Evolutionary conservation across 2,329 filamentous ascomycete species (phyloP).

Genomic region (Fusarium nygamai): DNA sequence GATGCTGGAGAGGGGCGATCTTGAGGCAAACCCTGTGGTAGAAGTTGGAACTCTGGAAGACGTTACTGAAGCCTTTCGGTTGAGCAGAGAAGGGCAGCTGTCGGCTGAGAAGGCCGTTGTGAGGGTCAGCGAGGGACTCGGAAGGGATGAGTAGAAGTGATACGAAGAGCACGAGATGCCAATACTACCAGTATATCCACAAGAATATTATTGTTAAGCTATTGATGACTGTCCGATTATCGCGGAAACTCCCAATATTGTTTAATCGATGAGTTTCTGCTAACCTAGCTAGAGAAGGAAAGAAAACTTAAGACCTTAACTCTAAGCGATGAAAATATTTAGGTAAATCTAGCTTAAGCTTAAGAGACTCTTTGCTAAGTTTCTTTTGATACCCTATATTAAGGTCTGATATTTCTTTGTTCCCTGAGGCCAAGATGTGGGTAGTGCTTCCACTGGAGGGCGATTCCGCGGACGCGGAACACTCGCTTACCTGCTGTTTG

Average conservation of each 20-base stretch:
- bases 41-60: neutral
- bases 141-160: neutral
- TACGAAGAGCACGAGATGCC: neutral
- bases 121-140: neutral
- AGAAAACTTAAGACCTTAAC: neutral
- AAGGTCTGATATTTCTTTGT: neutral
- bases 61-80: neutral
- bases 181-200: neutral
- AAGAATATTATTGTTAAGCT: neutral
- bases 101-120: slow-evolving; percentile 13
- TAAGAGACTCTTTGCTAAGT: neutral
- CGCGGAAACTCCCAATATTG: neutral
- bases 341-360: neutral
- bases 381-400: neutral
- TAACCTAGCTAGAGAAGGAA: neutral
- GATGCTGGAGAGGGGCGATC: neutral
- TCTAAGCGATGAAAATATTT: neutral
- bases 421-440: neutral
- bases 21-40: neutral
- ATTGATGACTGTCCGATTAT: neutral
- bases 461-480: neutral
- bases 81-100: neutral
- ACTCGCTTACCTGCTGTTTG: neutral
- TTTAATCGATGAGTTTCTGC: neutral
- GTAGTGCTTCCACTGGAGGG: neutral